These are phyloP conservation scores for Colletotrichum plurivorum DNA, from an alignment of 2,329 filamentous ascomycete genomes.

Conservation along the genomic window DNA sequence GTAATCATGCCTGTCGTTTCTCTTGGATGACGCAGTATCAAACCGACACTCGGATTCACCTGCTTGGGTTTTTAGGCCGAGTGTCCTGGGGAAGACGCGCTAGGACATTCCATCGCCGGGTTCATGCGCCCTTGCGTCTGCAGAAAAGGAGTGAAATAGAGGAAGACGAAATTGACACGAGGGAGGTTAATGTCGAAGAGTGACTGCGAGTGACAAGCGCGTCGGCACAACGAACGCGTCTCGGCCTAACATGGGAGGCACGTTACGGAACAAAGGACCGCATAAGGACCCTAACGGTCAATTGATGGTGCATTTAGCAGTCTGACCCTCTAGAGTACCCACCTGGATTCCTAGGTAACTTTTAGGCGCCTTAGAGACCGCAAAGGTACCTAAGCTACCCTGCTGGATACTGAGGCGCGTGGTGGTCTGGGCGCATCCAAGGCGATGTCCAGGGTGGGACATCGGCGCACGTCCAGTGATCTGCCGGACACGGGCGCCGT, in stretches of 20 bases:
- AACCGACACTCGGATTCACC: neutral
- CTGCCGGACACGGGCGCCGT: conserved; percentile 34
- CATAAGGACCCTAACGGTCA: neutral
- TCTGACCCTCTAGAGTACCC: too few species aligned
- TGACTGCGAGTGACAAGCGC: conserved; percentile 16
- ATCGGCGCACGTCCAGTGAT: conserved; percentile 33
- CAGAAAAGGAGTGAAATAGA: too few species aligned
- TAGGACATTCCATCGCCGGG: conserved; percentile 13
- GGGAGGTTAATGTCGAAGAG: conserved; percentile 8
- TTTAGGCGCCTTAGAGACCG: too few species aligned
- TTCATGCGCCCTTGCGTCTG: too few species aligned
- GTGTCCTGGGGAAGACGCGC: neutral
- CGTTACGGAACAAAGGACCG: conserved; percentile 6
- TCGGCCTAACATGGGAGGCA: conserved; percentile 12
- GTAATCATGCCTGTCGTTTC: neutral
- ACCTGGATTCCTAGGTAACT: too few species aligned
- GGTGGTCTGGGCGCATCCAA: neutral
- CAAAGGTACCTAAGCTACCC: too few species aligned
- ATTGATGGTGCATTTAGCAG: too few species aligned
- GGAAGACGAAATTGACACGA: neutral
- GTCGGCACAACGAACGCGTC: conserved; percentile 2
- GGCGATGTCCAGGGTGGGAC: neutral
- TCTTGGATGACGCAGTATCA: neutral
- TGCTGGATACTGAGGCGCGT: neutral
- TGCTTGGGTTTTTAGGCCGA: neutral